These are phyloP conservation scores for Orbilia oligospora DNA, from an alignment of 2,329 filamentous ascomycete species.

Conservation along the genomic window DNA sequence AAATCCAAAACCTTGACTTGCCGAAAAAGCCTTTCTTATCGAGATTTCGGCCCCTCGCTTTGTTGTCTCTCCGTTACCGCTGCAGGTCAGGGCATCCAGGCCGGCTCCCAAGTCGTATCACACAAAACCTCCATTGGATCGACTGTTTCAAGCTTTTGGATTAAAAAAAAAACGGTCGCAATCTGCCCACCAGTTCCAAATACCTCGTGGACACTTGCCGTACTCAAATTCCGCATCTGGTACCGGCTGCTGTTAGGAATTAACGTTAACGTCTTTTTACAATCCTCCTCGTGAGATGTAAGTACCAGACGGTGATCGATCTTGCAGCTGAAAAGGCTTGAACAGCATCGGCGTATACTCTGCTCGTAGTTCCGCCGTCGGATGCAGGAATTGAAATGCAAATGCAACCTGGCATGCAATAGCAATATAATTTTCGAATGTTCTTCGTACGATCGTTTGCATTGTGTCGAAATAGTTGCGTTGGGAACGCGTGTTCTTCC, in stretches of 20 bases:
- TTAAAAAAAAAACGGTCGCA: conserved; percentile 9
- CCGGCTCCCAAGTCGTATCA: conserved; percentile 17
- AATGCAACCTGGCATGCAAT: conserved; percentile 28
- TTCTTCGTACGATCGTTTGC: no score
- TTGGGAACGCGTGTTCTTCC: conserved; percentile 32
- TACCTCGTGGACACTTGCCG: conserved; percentile 34
- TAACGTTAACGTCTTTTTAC: conserved; percentile 13
- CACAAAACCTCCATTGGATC: conserved; percentile 19
- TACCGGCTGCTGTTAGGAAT: conserved; percentile 25
- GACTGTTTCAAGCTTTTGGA: conserved; percentile 7
- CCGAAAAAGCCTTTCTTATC: conserved; percentile 15
- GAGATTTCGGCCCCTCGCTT: conserved; percentile 31
- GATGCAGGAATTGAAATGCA: conserved; percentile 36
- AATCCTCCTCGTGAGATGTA: conserved; percentile 2
- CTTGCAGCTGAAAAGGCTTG: conserved; percentile 15
- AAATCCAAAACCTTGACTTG: conserved; percentile 3
- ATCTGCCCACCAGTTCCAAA: conserved; percentile 23
- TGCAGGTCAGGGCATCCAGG: conserved; percentile 13
- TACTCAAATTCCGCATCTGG: conserved; percentile 46
- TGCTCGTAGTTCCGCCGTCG: conserved; percentile 14
- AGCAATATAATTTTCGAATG: conserved; percentile 8
- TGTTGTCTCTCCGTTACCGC: conserved; percentile 11
- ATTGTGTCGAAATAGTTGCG: conserved; percentile 34
- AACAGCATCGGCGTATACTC: conserved; percentile 15
- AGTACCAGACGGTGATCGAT: not conserved